These are phyloP conservation scores for Collybiopsis confluens DNA, from an alignment of 768 basidiomycete genomes.

Conservation along the genomic window DNA sequence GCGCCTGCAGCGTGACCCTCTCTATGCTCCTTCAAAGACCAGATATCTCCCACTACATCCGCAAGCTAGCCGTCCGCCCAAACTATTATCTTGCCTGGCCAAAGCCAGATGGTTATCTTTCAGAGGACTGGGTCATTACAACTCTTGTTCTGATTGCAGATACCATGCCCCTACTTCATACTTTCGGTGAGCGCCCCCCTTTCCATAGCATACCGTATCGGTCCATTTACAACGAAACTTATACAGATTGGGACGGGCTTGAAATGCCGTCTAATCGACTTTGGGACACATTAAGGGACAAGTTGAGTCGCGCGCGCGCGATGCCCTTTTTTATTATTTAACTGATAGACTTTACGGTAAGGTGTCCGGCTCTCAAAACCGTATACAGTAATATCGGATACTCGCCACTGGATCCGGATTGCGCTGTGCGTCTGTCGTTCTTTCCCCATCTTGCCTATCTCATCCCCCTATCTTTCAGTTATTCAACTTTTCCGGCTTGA, in stretches of 20 bases:
- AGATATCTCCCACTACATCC: slow-evolving; percentile 34
- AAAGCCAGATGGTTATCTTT: slow-evolving; percentile 32
- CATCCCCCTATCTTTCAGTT: slow-evolving; percentile 18
- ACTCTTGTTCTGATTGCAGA: slow-evolving; percentile 30
- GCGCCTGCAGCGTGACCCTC: slow-evolving; percentile 32
- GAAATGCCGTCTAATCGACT: slow-evolving; percentile 39
- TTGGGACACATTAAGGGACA: slow-evolving; percentile 35
- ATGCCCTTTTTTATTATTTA: too few species aligned
- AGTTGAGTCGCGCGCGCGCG: slow-evolving; percentile 31
- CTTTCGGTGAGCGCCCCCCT: slow-evolving; percentile 20
- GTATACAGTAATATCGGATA: slow-evolving; percentile 42
- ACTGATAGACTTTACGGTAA: slow-evolving; percentile 14
- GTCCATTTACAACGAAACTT: too few species aligned
- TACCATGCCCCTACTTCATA: slow-evolving; percentile 29
- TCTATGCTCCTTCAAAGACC: slow-evolving; percentile 29
- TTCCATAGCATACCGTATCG: too few species aligned
- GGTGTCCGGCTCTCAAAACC: slow-evolving; percentile 39
- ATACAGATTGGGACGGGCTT: slow-evolving; percentile 45
- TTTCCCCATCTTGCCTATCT: neutral
- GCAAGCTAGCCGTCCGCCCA: slow-evolving; percentile 41
- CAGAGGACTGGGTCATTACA: slow-evolving; percentile 37
- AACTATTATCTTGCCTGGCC: slow-evolving; percentile 54
- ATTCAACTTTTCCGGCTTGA: slow-evolving; percentile 39
- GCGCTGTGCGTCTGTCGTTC: slow-evolving; percentile 18
- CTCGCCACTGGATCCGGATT: slow-evolving; percentile 27